Evolutionary conservation across 805 yeast species (phyloP).

Genomic region (Cyberlindnera mrakii): DNA sequence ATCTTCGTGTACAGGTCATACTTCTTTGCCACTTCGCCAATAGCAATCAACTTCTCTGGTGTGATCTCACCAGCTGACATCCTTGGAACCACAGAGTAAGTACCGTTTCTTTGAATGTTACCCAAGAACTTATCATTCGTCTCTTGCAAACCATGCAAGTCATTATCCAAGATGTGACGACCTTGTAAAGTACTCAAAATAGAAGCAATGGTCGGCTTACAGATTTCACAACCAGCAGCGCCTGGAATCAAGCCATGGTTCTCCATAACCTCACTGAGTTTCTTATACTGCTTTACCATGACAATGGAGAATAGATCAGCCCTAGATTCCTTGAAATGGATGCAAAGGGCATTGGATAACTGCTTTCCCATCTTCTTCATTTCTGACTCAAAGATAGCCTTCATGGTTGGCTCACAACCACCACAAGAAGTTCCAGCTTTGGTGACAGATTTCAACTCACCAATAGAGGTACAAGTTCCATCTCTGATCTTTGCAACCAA

Average conservation of each 20-base stretch:
- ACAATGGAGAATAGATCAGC: slow-evolving; percentile 30
- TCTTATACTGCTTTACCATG: slow-evolving; percentile 27
- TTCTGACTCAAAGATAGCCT: slow-evolving; percentile 29
- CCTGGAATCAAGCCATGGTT: slow-evolving; percentile 23
- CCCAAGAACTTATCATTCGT: slow-evolving; percentile 32
- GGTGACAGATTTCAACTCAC: slow-evolving; percentile 29
- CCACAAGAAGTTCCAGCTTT: slow-evolving; percentile 36
- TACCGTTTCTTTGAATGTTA: slow-evolving; percentile 33
- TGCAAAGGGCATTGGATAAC: slow-evolving; percentile 27
- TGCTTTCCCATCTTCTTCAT: slow-evolving; percentile 30
- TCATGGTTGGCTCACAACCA: slow-evolving; percentile 33
- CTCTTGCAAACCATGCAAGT: slow-evolving; percentile 31
- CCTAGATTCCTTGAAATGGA: slow-evolving; percentile 30
- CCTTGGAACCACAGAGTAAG: slow-evolving; percentile 32
- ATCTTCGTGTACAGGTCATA: slow-evolving; percentile 30
- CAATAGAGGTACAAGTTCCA: slow-evolving; percentile 25
- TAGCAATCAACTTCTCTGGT: slow-evolving; percentile 30
- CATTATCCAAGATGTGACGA: slow-evolving; percentile 25
- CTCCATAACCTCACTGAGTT: slow-evolving; percentile 27
- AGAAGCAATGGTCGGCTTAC: slow-evolving; percentile 32
- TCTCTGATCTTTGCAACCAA: slow-evolving; percentile 25
- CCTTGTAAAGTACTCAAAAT: slow-evolving; percentile 30
- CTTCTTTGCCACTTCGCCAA: slow-evolving; percentile 28
- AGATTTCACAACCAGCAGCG: slow-evolving; percentile 32
- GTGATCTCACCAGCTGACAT: slow-evolving; percentile 34